Evolutionary conservation across 2,329 filamentous ascomycete genomes (phyloP).

Genomic region (Myriosclerotinia scirpicola): DNA sequence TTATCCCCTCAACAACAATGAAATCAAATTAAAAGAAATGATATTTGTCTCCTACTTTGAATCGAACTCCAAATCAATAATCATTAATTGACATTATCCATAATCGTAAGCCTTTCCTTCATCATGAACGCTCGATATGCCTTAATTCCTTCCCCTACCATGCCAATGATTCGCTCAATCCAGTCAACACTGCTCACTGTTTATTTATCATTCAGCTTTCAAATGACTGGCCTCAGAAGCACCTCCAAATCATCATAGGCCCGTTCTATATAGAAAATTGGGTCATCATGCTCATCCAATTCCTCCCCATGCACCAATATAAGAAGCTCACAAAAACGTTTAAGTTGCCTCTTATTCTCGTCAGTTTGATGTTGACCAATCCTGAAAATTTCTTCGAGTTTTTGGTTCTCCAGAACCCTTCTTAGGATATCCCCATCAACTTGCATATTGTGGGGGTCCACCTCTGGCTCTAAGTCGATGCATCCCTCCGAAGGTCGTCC

Average conservation of each 20-base stretch:
- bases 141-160: not conserved
- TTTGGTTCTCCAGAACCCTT: constrained; percentile 51
- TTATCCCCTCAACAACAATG: no score
- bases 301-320: constrained; percentile 50
- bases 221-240: constrained; percentile 53
- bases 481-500: constrained; percentile 47
- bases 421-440: constrained; percentile 66
- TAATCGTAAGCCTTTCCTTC: not conserved
- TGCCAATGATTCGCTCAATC: not conserved
- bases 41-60: not conserved
- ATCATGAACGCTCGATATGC: not conserved
- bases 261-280: constrained; percentile 47
- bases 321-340: constrained; percentile 51
- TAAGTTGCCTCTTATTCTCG: constrained; percentile 23
- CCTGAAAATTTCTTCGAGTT: constrained; percentile 47
- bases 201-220: not conserved
- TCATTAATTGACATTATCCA: not conserved
- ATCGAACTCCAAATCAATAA: not conserved
- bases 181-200: not conserved
- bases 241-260: constrained; percentile 57
- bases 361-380: constrained; percentile 25
- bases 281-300: constrained; percentile 37
- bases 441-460: constrained; percentile 54
- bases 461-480: constrained; percentile 43
- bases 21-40: no score